phyloP scores from a whole-genome alignment of 306 rosid species.

The Cicer chorassanicum region DNA sequence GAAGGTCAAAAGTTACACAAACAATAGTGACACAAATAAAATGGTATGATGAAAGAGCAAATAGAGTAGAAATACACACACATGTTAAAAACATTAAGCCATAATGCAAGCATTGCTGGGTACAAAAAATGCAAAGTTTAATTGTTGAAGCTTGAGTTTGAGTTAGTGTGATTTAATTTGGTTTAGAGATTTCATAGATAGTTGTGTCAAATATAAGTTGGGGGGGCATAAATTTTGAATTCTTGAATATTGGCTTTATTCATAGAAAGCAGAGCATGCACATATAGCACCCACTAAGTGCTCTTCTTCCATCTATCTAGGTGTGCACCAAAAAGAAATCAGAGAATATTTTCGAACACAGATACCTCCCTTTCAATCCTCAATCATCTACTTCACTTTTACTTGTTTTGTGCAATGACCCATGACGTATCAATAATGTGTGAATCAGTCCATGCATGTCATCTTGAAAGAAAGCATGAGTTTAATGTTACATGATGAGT shows the following conservation, averaged over 20 bases:
- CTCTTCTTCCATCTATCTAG: constrained; percentile 50
- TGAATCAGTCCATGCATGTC: constrained; percentile 46
- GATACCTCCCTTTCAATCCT: constrained; percentile 72
- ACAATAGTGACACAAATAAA: too few relatives aligned
- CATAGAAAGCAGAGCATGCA: constrained; percentile 70
- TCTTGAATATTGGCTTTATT: constrained; percentile 44
- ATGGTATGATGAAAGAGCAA: too few relatives aligned
- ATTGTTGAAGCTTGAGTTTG: constrained; percentile 27
- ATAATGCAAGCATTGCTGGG: background rate
- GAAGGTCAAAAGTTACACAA: too few relatives aligned
- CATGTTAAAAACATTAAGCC: too few relatives aligned
- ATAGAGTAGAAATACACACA: too few relatives aligned
- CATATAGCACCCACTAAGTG: constrained; percentile 46
- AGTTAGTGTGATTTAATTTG: background rate
- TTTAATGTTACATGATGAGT: constrained; percentile 36
- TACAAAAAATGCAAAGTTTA: constrained; percentile 19
- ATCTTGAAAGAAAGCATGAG: constrained; percentile 47
- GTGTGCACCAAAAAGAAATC: constrained; percentile 48
- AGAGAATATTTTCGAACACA: constrained; percentile 60
- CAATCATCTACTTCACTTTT: constrained; percentile 67
- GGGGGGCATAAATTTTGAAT: constrained; percentile 25
- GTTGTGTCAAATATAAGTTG: constrained; percentile 39
- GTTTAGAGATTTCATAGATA: constrained; percentile 38
- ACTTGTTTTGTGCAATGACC: constrained; percentile 56
- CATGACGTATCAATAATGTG: constrained; percentile 51